phyloP scores from a whole-genome alignment of 371 early-diverging fungal genomes.

The Amoeboaphelidium protococcarum region DNA sequence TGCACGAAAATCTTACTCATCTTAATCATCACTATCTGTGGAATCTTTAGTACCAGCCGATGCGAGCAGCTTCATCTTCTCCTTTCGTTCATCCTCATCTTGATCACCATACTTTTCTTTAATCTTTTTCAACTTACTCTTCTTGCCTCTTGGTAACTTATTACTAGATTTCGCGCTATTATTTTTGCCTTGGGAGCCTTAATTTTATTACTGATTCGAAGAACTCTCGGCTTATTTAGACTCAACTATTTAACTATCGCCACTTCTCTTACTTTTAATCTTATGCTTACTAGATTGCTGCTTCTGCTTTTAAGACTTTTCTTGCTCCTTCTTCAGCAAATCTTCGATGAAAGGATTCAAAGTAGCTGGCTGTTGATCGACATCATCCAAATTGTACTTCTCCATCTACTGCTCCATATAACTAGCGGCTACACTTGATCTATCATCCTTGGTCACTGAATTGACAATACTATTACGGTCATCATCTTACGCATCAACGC shows the following conservation, averaged over 20 bases:
- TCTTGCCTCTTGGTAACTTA: constrained; percentile 36
- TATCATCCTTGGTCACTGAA: no score
- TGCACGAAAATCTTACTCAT: not conserved
- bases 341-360: not conserved
- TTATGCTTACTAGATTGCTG: no score
- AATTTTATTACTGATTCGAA: no score
- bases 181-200: no score
- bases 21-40: not conserved
- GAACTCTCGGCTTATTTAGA: no score
- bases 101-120: constrained; percentile 79
- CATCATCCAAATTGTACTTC: constrained; percentile 1
- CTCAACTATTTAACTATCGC: no score
- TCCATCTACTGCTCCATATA: not conserved
- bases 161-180: not conserved
- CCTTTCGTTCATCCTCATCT: constrained; percentile 64
- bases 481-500: constrained; percentile 12
- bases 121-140: constrained; percentile 60
- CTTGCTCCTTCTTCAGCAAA: not conserved
- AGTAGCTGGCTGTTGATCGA: not conserved
- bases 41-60: constrained; percentile 20
- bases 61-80: constrained; percentile 51
- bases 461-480: constrained; percentile 20
- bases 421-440: not conserved
- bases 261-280: no score
- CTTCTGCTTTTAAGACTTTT: constrained; percentile 1